Conservation (phyloP, 2,329 filamentous ascomycete species). For the Sphaerulina vaccinii region DNA sequence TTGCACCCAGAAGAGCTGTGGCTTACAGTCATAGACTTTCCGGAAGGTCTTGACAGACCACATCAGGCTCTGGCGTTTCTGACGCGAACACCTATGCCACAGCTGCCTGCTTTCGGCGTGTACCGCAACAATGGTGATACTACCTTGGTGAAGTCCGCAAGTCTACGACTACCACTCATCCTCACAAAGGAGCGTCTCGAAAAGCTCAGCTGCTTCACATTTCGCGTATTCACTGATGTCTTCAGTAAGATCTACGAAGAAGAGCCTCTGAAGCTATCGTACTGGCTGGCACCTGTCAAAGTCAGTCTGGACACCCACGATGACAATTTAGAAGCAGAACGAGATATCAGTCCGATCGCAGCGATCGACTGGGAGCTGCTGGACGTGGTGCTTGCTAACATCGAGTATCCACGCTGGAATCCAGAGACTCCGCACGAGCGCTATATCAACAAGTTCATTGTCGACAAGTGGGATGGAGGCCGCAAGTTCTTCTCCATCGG, state of each 20-base stretch:
- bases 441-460: slow-evolving; percentile 53
- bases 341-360: slow-evolving; percentile 26
- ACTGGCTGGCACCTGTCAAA: slow-evolving; percentile 70
- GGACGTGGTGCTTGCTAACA: slow-evolving; percentile 39
- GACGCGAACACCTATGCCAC: slow-evolving; percentile 64
- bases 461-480: slow-evolving; percentile 58
- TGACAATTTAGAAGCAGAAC: neutral
- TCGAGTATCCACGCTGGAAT: slow-evolving; percentile 50
- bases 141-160: slow-evolving; percentile 56
- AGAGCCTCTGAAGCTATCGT: slow-evolving; percentile 65
- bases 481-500: slow-evolving; percentile 56
- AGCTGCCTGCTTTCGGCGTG: slow-evolving; percentile 66
- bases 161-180: slow-evolving; percentile 46
- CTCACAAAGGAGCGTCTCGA: slow-evolving; percentile 49
- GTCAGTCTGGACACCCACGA: neutral
- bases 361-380: slow-evolving; percentile 64
- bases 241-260: slow-evolving; percentile 84
- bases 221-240: slow-evolving; percentile 74
- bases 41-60: slow-evolving; percentile 55
- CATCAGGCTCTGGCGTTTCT: slow-evolving; percentile 69
- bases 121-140: slow-evolving; percentile 66
- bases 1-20: slow-evolving; percentile 56
- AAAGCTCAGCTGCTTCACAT: slow-evolving; percentile 68
- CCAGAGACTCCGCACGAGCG: slow-evolving; percentile 41
- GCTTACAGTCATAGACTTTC: slow-evolving; percentile 62